These are phyloP conservation scores for Pontederia crassipes DNA, from an alignment of 176 grass and related monocot genomes.

Conservation along the genomic window DNA sequence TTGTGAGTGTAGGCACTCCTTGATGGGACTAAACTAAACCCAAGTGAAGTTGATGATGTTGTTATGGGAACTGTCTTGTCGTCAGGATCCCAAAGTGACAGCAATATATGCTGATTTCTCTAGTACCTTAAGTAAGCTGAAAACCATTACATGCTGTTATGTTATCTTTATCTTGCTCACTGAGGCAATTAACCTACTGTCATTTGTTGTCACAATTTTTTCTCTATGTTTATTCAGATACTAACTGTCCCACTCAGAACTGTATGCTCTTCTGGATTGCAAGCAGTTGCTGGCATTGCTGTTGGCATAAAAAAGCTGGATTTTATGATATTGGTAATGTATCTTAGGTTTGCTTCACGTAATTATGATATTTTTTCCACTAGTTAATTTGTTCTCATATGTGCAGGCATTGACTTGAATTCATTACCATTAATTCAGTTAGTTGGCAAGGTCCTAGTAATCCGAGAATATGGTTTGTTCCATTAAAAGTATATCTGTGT, in stretches of 20 bases:
- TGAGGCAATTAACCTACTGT: neutral
- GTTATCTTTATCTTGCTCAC: no score
- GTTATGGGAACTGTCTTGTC: constrained; percentile 86
- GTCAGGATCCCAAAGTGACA: constrained; percentile 82
- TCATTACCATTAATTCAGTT: constrained; percentile 61
- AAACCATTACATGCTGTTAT: neutral
- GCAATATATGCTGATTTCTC: constrained; percentile 81
- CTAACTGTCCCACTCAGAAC: constrained; percentile 69
- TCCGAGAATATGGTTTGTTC: constrained; percentile 52
- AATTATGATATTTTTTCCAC: neutral
- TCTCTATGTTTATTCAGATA: constrained; percentile 37
- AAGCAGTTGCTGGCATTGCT: constrained; percentile 89
- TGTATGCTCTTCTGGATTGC: constrained; percentile 88
- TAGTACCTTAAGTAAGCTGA: constrained; percentile 30
- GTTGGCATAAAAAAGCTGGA: constrained; percentile 58
- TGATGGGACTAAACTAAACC: constrained; percentile 69
- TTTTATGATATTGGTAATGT: constrained; percentile 71
- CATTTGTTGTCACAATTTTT: constrained; percentile 15
- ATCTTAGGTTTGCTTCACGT: constrained; percentile 1
- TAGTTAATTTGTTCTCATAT: neutral
- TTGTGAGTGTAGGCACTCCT: constrained; percentile 52
- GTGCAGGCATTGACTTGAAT: constrained; percentile 83
- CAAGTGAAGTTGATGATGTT: constrained; percentile 83
- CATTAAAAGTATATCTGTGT: neutral
- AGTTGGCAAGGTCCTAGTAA: constrained; percentile 28